Evolutionary conservation across 1,139 yeast species (phyloP).

Genomic region (Diutina sp.): DNA sequence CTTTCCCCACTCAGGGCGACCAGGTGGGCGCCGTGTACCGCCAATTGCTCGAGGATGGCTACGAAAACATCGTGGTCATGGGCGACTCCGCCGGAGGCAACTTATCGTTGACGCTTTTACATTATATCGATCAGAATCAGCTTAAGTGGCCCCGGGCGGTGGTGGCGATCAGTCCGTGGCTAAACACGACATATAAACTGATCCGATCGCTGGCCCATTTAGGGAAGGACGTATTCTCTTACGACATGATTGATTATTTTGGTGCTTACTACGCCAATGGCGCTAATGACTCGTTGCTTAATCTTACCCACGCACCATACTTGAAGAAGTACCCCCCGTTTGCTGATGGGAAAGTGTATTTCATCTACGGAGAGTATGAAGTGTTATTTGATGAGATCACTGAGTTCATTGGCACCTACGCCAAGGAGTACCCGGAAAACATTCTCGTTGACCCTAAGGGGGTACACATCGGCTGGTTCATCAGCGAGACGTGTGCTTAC

Average conservation of each 20-base stretch:
- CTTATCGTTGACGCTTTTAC: conserved; percentile 11
- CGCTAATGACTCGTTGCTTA: not conserved
- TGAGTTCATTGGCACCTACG: not conserved
- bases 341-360: conserved; percentile 1
- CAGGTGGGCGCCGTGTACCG: conserved; percentile 19
- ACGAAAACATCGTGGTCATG: conserved; percentile 18
- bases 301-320: not conserved
- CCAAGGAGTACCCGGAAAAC: conserved; percentile 1
- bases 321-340: not conserved
- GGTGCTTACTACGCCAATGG: conserved; percentile 2
- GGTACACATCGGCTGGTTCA: conserved; percentile 2
- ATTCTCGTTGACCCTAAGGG: not conserved
- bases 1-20: conserved; percentile 27
- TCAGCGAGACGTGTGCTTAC: conserved; percentile 1
- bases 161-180: conserved; percentile 1
- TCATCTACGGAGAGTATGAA: conserved; percentile 3
- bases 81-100: conserved; percentile 42
- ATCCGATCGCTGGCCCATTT: not conserved
- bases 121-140: not conserved
- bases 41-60: conserved; percentile 16
- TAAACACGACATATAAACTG: not conserved
- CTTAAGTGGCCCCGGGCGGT: not conserved
- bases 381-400: conserved; percentile 3
- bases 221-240: conserved; percentile 6
- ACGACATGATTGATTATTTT: conserved; percentile 2